Conservation (phyloP, 192 early-diverging fungal genomes). For the Entophlyctis luteolus region DNA sequence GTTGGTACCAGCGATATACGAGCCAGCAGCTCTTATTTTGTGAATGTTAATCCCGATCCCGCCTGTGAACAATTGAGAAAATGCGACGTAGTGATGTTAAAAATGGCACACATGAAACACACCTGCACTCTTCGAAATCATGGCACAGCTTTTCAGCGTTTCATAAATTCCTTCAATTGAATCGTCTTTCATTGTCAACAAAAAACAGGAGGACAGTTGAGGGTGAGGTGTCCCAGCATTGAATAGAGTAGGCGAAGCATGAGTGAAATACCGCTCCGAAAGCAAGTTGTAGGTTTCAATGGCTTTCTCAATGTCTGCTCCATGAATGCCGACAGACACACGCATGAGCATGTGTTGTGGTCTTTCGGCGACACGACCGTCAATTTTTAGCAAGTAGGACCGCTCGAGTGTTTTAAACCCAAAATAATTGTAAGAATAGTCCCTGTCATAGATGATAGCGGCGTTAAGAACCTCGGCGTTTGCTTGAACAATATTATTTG, state of each 20-base stretch:
- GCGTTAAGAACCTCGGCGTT: constrained; percentile 84
- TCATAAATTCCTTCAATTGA: constrained; percentile 98
- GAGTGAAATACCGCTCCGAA: constrained; percentile 92
- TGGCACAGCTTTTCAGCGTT: constrained; percentile 93
- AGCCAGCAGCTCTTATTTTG: constrained; percentile 90
- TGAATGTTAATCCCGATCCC: constrained; percentile 97
- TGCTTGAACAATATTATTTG: constrained; percentile 61
- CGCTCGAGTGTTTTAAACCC: constrained; percentile 99
- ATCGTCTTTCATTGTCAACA: constrained; percentile 93
- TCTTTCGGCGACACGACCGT: constrained; percentile 82
- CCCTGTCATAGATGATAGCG: constrained; percentile 95
- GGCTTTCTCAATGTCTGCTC: constrained; percentile 81
- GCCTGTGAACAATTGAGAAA: constrained; percentile 33
- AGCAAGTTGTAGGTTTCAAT: constrained; percentile 92
- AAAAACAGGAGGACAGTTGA: constrained; percentile 92
- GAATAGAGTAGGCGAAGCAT: constrained; percentile 95
- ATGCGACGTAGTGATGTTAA: too few species aligned
- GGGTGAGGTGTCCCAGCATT: constrained; percentile 96
- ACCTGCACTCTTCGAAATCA: constrained; percentile 94
- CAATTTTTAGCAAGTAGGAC: constrained; percentile 86
- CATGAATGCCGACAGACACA: constrained; percentile 94
- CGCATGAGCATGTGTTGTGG: constrained; percentile 99
- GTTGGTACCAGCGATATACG: constrained; percentile 97
- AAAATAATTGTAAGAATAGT: constrained; percentile 98
- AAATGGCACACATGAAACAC: too few species aligned